Base-by-base conservation (phyloP, 2,329 filamentous ascomycete species). In the Neofusicoccum laricinum region DNA sequence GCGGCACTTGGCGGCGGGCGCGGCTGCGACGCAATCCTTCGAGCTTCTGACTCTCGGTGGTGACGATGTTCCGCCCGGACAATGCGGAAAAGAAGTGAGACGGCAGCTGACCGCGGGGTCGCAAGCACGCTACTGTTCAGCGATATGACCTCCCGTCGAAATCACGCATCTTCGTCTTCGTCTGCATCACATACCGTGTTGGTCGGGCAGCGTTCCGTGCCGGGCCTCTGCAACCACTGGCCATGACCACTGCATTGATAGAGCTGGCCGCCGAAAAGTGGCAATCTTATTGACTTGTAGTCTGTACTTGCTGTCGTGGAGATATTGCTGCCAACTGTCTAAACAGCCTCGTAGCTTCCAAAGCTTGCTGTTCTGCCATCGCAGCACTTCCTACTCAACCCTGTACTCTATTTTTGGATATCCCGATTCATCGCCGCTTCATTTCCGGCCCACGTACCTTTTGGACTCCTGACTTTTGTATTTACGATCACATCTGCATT, bases 11-110 rank as follows among this genome's bases (percentile, higher is more conserved):
- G 58, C 41, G 43, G 57, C 57, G 41, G 50, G 57, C 57, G 58
- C 25, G 53, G 45, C 30, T 36, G 46, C 58, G 46, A 61, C 58
- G 58, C 58, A 61, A 61, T 61, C 58, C 58, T 59, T 61, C 53
- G 53, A 58, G 53, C 53, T 58, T 57, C 53, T 25, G 21, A n/a
- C n/a, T 19, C 53, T 61, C 58, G 58, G 58, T 61, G 58, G 58
- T 61, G 58, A 49, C 46, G 58, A 61, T 61, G 45, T 49, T 61
- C 58, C 58, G 58, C 43, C 58, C 55, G 55, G 55, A 34, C 17
- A 17, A 6, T 36, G 14, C 38, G n/a, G 30, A 36, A 15, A 48
- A 59, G 55, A 25, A 11, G 17, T 41, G 21, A 41, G 21, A 57
- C 51, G 21, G 19, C 51, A 41, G 51, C 51, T 55, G 53, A 58